Evolutionary conservation across 495 filamentous ascomycete genomes (phyloP).

Genomic region (Lentithecium fluviatile): DNA sequence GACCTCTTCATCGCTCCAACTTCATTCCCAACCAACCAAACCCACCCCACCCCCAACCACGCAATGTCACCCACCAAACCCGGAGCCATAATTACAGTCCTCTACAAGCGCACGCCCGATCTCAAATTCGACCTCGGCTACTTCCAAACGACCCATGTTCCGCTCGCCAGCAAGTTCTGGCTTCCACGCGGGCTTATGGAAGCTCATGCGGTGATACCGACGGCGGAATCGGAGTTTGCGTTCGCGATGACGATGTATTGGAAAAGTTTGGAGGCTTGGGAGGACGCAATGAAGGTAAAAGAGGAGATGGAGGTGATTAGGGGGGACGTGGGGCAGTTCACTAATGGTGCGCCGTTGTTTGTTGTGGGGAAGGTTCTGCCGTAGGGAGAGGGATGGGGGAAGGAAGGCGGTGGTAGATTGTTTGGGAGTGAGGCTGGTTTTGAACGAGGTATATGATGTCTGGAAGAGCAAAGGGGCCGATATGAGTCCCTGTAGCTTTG

Average conservation of each 20-base stretch:
- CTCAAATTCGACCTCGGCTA: slow-evolving; percentile 15
- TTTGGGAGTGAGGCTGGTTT: background rate
- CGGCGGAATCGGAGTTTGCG: slow-evolving; percentile 6
- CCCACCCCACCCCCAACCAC: background rate
- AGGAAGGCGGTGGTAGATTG: background rate
- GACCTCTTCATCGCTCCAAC: background rate
- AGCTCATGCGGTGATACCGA: background rate
- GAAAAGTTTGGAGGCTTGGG: slow-evolving; percentile 10
- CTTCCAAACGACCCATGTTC: slow-evolving; percentile 15
- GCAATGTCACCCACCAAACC: background rate
- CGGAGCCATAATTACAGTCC: slow-evolving; percentile 6
- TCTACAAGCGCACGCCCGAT: slow-evolving; percentile 13
- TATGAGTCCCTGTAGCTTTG: background rate
- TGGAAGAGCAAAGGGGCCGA: too few species aligned
- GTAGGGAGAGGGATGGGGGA: background rate
- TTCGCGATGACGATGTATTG: background rate
- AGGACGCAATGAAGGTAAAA: slow-evolving; percentile 3
- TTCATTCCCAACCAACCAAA: background rate
- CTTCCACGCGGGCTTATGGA: slow-evolving; percentile 2
- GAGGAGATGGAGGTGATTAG: background rate
- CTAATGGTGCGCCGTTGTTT: slow-evolving; percentile 17
- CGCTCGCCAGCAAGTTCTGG: slow-evolving; percentile 1
- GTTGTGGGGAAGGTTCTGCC: slow-evolving; percentile 9
- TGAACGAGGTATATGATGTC: too few species aligned
- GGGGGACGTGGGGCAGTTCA: slow-evolving; percentile 17